Conservation (phyloP, 176 grass and related monocot species). For the Guadua angustifolia region DNA sequence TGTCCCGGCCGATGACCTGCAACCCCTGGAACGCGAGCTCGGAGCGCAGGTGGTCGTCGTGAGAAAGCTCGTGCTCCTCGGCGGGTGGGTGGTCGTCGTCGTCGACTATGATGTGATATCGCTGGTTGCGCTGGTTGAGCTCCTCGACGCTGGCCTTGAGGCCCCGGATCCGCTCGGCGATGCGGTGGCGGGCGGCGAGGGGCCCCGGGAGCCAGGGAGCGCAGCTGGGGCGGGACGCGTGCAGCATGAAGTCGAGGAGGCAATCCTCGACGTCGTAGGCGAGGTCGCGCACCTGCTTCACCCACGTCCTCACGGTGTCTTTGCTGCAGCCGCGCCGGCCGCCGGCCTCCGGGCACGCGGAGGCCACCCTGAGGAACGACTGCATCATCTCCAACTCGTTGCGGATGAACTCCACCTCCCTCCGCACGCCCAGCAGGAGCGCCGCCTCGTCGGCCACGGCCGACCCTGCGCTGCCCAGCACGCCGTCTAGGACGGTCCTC, state of each 20-base stretch:
- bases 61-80: neutral
- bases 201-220: neutral
- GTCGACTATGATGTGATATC: neutral
- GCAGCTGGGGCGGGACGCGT: neutral
- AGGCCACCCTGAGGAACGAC: constrained; percentile 25
- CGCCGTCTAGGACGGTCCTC: constrained; percentile 46
- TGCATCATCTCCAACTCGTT: constrained; percentile 49
- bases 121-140: constrained; percentile 11
- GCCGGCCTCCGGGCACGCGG: neutral
- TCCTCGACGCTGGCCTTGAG: constrained; percentile 31
- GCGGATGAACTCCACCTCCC: constrained; percentile 49
- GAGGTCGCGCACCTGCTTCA: constrained; percentile 50
- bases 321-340: neutral
- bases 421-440: constrained; percentile 23
- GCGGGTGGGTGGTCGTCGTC: neutral
- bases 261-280: constrained; percentile 53
- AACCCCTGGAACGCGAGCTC: neutral
- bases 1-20: neutral
- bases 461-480: constrained; percentile 30
- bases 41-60: neutral
- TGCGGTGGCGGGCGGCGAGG: neutral
- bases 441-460: constrained; percentile 44
- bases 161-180: constrained; percentile 22
- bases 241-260: constrained; percentile 35
- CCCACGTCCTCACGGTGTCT: constrained; percentile 34